Evolutionary conservation across 805 yeast species (phyloP), one percentile per base, ranked within the genome.

Genomic region (Lachancea nothofagi): DNA sequence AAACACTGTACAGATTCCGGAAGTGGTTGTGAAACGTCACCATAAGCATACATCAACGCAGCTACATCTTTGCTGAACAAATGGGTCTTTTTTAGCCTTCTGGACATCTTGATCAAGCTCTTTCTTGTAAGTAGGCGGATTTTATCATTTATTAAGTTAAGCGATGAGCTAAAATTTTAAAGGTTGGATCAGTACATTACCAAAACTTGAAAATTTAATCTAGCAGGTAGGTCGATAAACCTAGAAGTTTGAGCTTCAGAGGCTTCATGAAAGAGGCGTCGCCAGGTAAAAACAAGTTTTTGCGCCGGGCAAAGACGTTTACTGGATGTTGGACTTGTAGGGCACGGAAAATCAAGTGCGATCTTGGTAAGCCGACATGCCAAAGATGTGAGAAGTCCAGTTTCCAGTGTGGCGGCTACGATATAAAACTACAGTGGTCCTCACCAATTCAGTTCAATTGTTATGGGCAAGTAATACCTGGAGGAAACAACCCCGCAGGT

Each of bases 311-410:
- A 7, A 88, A 87, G 55, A 79, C 93, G 0, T 87, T 85, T 54
- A 78, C 84, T 0, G 96, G 96, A 1, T 88, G 96, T 56, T 85
- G 85, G 68, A 84, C 95, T 0, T 87, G 96, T 53, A 70, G 96
- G 31, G 66, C 80, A 12, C 62, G 96, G 32, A 83, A 86, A 59
- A 80, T 87, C 34, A 78, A 83, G 42, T 88, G 96, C 60, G 95
- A 86, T 56, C 65, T 83, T 41, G 66, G 70, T 12, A 72, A 71
- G 47, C 96, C 96, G 0, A 56, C 64, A 10, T 88, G 96, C 61
- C 55, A 61, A n/a, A 71, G 83, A 42, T 88, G 96, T 59, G 66
- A 67, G 29, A 79, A 77, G 51, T 72, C 85, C 0, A 78, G 81
- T 0, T 57, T 83, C 20, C 65, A 67, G 3, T 88, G 96, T 54